A percentile compares a stretch with the other conserved stretches of the same genome.
phyloP scores from a whole-genome alignment of 495 filamentous ascomycete species.

The Lindgomyces ingoldianus region DNA sequence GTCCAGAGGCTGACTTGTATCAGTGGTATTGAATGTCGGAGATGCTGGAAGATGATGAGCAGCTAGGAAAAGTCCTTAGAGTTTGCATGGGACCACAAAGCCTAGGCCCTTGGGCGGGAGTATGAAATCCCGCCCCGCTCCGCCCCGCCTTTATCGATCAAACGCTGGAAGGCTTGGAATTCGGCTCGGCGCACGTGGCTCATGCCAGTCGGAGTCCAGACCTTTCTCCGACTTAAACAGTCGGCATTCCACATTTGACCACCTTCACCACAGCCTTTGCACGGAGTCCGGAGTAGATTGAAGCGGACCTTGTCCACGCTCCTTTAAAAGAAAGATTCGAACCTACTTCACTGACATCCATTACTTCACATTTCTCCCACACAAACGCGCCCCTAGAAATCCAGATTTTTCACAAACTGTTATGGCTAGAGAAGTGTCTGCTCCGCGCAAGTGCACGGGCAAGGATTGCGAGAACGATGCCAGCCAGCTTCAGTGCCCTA shows the following conservation, averaged over 20 bases:
- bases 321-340: not conserved
- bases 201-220: not conserved
- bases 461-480: conserved; percentile 81
- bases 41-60: too few species aligned
- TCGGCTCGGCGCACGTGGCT: not conserved
- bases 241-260: conserved; percentile 7
- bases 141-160: not conserved
- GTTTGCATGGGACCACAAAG: too few species aligned
- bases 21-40: too few species aligned
- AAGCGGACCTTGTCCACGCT: not conserved
- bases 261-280: conserved; percentile 8
- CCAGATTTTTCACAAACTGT: conserved; percentile 2
- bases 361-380: not conserved
- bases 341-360: not conserved
- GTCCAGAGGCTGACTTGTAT: too few species aligned
- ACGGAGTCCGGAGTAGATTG: conserved; percentile 20
- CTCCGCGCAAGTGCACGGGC: conserved; percentile 70
- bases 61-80: too few species aligned
- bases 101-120: too few species aligned
- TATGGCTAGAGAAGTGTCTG: conserved; percentile 27
- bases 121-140: not conserved
- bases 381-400: not conserved
- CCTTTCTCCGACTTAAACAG: conserved; percentile 8
- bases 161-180: too few species aligned
- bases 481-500: conserved; percentile 85